Conservation (phyloP, 2,329 filamentous ascomycete genomes). For the Trichoderma sp. region DNA sequence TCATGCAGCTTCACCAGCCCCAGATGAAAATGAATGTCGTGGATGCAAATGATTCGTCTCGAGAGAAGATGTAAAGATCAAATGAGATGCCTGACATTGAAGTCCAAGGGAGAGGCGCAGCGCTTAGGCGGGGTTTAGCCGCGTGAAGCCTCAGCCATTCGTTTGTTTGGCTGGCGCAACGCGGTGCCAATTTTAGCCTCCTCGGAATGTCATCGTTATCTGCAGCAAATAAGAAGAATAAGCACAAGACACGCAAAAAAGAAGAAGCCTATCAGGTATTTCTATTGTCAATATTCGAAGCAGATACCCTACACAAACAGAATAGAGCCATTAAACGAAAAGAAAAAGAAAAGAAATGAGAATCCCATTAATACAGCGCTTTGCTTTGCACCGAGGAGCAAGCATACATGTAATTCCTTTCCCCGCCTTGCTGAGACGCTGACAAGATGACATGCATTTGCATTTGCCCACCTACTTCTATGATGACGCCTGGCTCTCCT, state of each 20-base stretch:
- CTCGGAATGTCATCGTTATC: background rate
- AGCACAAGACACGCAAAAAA: background rate
- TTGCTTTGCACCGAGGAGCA: background rate
- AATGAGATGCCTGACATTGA: background rate
- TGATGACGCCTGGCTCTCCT: background rate
- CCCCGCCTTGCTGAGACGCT: background rate
- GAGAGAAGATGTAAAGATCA: background rate
- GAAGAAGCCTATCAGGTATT: background rate
- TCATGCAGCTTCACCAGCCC: background rate
- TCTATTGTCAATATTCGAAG: background rate
- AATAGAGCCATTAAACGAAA: background rate
- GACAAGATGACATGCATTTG: background rate
- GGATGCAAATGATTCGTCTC: background rate
- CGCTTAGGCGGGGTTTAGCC: slow-evolving; percentile 16
- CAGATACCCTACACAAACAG: background rate
- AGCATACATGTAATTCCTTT: background rate
- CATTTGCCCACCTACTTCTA: background rate
- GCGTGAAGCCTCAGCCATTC: slow-evolving; percentile 6
- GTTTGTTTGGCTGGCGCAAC: background rate
- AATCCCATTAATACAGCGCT: background rate
- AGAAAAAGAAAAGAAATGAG: background rate
- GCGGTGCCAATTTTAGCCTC: background rate
- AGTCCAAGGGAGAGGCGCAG: slow-evolving; percentile 11
- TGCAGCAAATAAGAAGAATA: background rate
- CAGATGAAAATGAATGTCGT: background rate